Conservation (phyloP, 371 early-diverging fungal species). For the Mortierella sp. region DNA sequence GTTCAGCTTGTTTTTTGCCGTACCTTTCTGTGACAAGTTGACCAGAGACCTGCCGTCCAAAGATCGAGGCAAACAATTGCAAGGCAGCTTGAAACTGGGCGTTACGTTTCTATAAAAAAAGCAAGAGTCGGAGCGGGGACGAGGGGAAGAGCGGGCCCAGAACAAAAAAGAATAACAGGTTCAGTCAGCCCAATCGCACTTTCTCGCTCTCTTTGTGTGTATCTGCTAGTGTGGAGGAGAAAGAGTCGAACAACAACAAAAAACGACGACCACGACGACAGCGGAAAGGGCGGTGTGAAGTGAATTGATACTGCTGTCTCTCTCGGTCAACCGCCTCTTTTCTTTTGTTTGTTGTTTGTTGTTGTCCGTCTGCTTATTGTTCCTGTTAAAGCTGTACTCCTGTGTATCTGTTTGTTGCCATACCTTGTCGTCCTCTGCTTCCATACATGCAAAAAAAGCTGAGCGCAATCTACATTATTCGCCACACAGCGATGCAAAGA, state of each 20-base stretch:
- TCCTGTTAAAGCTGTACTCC: not conserved
- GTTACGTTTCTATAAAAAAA: conserved; percentile 26
- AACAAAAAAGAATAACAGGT: not conserved
- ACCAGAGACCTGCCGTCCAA: conserved; percentile 55
- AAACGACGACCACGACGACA: not conserved
- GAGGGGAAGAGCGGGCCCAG: not conserved
- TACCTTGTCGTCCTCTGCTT: conserved; percentile 52
- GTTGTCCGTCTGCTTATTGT: not conserved
- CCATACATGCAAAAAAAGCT: conserved; percentile 56
- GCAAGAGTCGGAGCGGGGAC: not conserved
- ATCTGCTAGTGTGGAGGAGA: not conserved
- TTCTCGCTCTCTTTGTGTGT: not conserved
- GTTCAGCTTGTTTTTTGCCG: not conserved
- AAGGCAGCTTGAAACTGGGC: conserved; percentile 44
- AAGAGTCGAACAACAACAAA: not conserved
- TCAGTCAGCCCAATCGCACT: conserved; percentile 6
- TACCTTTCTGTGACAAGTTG: conserved; percentile 55
- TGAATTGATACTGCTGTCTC: not conserved
- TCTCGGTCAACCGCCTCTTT: not conserved
- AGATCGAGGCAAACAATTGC: conserved; percentile 52
- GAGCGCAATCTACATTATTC: conserved; percentile 33
- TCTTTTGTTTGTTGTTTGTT: not conserved
- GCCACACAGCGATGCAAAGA: not conserved
- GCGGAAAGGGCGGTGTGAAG: not conserved
- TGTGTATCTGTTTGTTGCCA: not conserved